These are phyloP conservation scores for Fusarium veterinarium DNA, from an alignment of 2,329 filamentous ascomycete genomes.

Conservation along the genomic window DNA sequence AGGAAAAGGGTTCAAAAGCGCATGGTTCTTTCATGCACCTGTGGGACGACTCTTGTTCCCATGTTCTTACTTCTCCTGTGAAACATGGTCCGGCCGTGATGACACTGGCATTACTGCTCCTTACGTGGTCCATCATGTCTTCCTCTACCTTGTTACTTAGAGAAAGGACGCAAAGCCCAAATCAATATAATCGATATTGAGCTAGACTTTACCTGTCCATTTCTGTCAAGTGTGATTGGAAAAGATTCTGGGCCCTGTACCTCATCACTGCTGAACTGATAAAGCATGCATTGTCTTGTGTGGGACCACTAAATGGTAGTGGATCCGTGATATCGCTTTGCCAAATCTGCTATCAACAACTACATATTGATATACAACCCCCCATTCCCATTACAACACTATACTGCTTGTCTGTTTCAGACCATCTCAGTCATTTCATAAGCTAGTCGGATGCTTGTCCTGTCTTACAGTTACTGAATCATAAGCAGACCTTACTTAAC, in stretches of 20 bases:
- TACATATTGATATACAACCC: neutral
- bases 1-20: constrained; percentile 10
- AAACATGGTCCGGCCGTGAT: neutral
- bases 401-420: neutral
- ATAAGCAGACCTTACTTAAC: neutral
- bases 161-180: neutral
- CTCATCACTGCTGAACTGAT: neutral
- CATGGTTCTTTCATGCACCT: neutral
- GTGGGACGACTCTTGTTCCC: neutral
- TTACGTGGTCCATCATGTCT: neutral
- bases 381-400: neutral
- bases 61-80: neutral
- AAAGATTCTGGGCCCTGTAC: neutral
- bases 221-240: neutral
- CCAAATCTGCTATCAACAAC: neutral
- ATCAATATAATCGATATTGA: neutral
- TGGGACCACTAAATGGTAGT: neutral
- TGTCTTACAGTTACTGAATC: neutral
- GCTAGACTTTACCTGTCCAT: neutral
- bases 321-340: neutral
- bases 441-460: neutral
- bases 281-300: neutral
- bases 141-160: neutral
- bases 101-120: neutral
- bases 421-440: neutral